Evolutionary conservation across 2,329 filamentous ascomycete species (phyloP), one percentile per base, ranked within the genome.

Genomic region (Apiospora aurea): DNA sequence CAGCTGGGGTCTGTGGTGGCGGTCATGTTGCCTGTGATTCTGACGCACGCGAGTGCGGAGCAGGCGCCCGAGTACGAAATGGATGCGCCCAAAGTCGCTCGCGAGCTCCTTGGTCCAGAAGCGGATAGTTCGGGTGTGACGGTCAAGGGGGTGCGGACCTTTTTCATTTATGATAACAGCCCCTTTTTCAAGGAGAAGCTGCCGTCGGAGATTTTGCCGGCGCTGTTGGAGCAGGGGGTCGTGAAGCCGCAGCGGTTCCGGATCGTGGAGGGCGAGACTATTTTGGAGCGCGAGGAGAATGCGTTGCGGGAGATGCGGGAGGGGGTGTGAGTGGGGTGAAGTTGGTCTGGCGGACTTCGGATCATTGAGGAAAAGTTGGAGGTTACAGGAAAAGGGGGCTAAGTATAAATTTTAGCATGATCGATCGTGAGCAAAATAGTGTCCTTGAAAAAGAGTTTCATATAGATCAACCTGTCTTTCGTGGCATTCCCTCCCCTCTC

Each of bases 11-110:
- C 83, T 4, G 87, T 80, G 34, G 87, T 92, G 0, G 90, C 89
- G 0, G 80, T 91, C 21, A 84, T 92, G 80, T 79, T 92, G 7
- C 90, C 90, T 0, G 85, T 91, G 21, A 88, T 92, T 71, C 74
- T 90, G 64, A 83, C 80, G 61, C 86, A 90, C 73, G 85, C 89
- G 0, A 85, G 81, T 0, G 82, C 84, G 5, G 81, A 81, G 0
- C 80, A 84, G 24, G 81, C 79, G 72, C 89, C 89, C 0, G 82
- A 86, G 73, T 91, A 89, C 71, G 82, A 83, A 47, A 88, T 89
- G 86, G 87, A 89, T 69, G 85, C 85, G 0, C 66, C n/a, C 80
- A 79, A 10, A 81, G 79, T 14, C 82, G 76, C 0, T 75, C 82
- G 46, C 91, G 89, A 89, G 81, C 81, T 4, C 82, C 38, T 41